Evolutionary conservation across 495 filamentous ascomycete genomes (phyloP).

Genomic region (Aspergillus mulundensis): DNA sequence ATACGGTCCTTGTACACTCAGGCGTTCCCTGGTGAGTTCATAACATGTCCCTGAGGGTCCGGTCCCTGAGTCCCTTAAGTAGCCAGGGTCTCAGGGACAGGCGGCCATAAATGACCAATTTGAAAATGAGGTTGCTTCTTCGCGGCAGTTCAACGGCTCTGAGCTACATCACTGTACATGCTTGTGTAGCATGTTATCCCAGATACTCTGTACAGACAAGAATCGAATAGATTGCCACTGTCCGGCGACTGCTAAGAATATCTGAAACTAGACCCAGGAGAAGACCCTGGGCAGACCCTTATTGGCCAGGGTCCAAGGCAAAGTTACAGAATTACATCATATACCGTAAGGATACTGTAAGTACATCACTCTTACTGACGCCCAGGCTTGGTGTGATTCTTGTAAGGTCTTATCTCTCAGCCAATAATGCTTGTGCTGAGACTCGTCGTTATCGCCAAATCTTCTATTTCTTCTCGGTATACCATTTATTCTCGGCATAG

Average conservation of each 20-base stretch:
- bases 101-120: background rate
- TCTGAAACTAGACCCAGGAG: conserved; percentile 8
- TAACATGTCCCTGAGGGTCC: background rate
- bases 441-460: background rate
- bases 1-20: background rate
- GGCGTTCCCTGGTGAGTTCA: background rate
- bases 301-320: background rate
- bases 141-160: background rate
- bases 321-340: background rate
- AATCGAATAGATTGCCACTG: background rate
- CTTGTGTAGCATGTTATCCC: background rate
- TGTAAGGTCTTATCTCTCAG: conserved; percentile 10
- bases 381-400: background rate
- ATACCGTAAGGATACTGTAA: background rate
- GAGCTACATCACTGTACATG: background rate
- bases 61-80: background rate
- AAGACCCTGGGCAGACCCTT: background rate
- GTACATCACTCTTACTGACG: background rate
- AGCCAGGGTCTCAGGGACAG: background rate
- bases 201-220: background rate
- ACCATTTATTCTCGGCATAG: no score
- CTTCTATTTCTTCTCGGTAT: background rate
- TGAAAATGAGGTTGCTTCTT: background rate
- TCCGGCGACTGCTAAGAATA: conserved; percentile 5
- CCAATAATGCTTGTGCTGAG: conserved; percentile 19